These are phyloP conservation scores for Kodamaea alishanica DNA, from an alignment of 1,139 yeast genomes.

Conservation along the genomic window DNA sequence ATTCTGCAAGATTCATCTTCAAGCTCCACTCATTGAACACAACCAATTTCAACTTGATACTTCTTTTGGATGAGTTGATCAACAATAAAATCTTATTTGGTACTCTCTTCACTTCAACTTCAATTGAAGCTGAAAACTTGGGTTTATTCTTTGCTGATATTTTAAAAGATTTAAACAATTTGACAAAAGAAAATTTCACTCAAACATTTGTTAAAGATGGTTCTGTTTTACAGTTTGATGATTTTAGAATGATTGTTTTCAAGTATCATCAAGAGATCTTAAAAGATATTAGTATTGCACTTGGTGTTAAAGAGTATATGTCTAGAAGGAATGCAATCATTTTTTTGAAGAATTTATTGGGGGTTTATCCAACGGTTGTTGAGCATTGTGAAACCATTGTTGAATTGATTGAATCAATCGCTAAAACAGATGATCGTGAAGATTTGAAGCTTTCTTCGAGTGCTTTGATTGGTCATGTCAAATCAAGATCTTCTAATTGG, in stretches of 20 bases:
- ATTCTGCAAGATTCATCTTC: constrained; percentile 58
- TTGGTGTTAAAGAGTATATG: constrained; percentile 65
- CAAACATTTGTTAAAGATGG: not conserved
- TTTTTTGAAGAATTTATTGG: constrained; percentile 64
- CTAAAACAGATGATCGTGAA: constrained; percentile 60
- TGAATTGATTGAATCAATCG: constrained; percentile 46
- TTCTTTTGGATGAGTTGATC: constrained; percentile 49
- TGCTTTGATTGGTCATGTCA: constrained; percentile 72
- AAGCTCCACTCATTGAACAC: constrained; percentile 43
- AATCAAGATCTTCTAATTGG: constrained; percentile 56
- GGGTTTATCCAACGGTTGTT: constrained; percentile 65
- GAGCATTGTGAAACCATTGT: constrained; percentile 61
- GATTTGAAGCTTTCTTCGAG: constrained; percentile 78
- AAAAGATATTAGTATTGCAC: constrained; percentile 44
- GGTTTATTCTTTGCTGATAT: constrained; percentile 70
- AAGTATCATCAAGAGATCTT: constrained; percentile 55
- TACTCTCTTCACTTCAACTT: constrained; percentile 66
- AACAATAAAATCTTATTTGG: constrained; percentile 50
- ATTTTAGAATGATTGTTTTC: constrained; percentile 42
- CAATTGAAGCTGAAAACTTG: constrained; percentile 75
- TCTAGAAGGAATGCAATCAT: constrained; percentile 79
- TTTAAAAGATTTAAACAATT: constrained; percentile 42
- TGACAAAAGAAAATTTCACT: constrained; percentile 25
- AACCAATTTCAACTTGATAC: constrained; percentile 41
- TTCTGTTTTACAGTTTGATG: constrained; percentile 24